Percentiles rank a stretch among this genome's conserved stretches.
phyloP scores from a whole-genome alignment of 192 early-diverging fungal species.

The Coemansia sp. region DNA sequence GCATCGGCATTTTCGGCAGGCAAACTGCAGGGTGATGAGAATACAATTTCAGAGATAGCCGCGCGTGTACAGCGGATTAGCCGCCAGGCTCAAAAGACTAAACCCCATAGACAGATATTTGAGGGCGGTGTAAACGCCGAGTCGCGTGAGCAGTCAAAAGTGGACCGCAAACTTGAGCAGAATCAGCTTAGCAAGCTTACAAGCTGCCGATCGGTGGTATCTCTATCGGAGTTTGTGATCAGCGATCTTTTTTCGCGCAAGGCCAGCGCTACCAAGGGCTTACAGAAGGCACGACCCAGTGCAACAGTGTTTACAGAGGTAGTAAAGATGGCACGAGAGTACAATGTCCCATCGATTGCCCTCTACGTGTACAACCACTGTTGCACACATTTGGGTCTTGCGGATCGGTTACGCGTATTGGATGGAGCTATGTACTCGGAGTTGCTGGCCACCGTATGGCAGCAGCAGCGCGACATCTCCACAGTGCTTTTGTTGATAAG shows the following conservation, averaged over 20 bases:
- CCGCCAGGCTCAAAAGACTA: neutral
- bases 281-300: constrained; percentile 16
- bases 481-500: constrained; percentile 24
- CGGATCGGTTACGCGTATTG: constrained; percentile 28
- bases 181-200: constrained; percentile 24
- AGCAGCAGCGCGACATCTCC: constrained; percentile 24
- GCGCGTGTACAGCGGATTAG: constrained; percentile 13
- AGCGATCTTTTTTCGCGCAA: constrained; percentile 8
- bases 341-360: constrained; percentile 22
- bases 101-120: neutral
- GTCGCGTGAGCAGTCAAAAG: neutral
- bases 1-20: constrained; percentile 34
- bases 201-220: constrained; percentile 21
- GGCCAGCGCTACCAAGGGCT: neutral
- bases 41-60: constrained; percentile 22
- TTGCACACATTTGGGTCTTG: constrained; percentile 18
- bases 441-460: constrained; percentile 30
- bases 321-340: constrained; percentile 28
- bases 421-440: constrained; percentile 31
- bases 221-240: constrained; percentile 26
- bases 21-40: constrained; percentile 18
- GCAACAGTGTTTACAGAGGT: constrained; percentile 30
- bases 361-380: constrained; percentile 35
- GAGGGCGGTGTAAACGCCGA: neutral
- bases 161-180: constrained; percentile 24